phyloP scores from a whole-genome alignment of 495 filamentous ascomycete genomes.

The Xylaria longipes region DNA sequence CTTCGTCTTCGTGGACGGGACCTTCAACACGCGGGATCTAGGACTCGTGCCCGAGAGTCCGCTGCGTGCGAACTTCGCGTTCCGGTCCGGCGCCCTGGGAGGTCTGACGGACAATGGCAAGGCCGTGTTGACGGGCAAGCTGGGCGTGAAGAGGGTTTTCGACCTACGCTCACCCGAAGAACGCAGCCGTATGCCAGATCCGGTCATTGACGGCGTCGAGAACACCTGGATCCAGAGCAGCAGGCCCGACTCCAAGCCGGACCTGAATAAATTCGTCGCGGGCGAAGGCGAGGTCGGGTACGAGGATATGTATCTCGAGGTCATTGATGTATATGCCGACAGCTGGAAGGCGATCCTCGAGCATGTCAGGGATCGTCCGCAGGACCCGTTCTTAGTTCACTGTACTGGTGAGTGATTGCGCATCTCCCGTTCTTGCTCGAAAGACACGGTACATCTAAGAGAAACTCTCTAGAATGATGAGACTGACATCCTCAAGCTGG shows the following conservation, averaged over 20 bases:
- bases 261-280: slow-evolving; percentile 43
- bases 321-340: slow-evolving; percentile 44
- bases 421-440: not conserved
- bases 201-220: slow-evolving; percentile 48
- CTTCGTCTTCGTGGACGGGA: slow-evolving; percentile 59
- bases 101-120: slow-evolving; percentile 42
- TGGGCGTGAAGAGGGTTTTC: slow-evolving; percentile 50
- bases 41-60: slow-evolving; percentile 52
- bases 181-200: slow-evolving; percentile 43
- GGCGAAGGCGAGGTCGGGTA: slow-evolving; percentile 51
- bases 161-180: slow-evolving; percentile 52
- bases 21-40: slow-evolving; percentile 62
- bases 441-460: not conserved
- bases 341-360: slow-evolving; percentile 47
- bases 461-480: too few relatives aligned
- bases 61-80: slow-evolving; percentile 53
- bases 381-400: slow-evolving; percentile 51
- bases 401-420: slow-evolving; percentile 54
- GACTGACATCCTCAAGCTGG: slow-evolving; percentile 50
- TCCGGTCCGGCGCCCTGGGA: slow-evolving; percentile 58
- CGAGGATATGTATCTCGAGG: slow-evolving; percentile 50
- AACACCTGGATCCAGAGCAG: slow-evolving; percentile 44
- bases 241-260: slow-evolving; percentile 41
- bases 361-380: slow-evolving; percentile 41
- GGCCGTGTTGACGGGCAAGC: slow-evolving; percentile 46